Evolutionary conservation across 2,329 filamentous ascomycete genomes (phyloP).

Genomic region (Epichloe amarillans): DNA sequence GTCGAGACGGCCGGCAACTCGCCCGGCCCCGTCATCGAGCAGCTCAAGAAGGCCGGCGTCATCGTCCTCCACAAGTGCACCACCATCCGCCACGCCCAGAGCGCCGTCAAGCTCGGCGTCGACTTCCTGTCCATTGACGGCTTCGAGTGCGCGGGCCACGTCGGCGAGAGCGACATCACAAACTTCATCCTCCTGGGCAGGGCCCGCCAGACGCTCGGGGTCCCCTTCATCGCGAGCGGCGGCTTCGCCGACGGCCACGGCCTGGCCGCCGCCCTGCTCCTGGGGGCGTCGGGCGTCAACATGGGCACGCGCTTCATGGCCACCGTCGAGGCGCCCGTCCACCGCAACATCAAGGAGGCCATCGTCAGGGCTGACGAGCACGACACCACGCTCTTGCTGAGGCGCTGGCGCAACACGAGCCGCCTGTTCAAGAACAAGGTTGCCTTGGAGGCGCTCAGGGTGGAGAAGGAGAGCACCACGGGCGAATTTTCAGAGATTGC

Average conservation of each 20-base stretch:
- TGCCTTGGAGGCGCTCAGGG: conserved; percentile 61
- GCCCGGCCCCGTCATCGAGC: conserved; percentile 78
- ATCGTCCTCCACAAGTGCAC: conserved; percentile 96
- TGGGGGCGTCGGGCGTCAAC: conserved; percentile 90
- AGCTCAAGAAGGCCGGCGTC: conserved; percentile 67
- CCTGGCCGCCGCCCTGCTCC: conserved; percentile 74
- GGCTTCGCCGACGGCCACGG: conserved; percentile 93
- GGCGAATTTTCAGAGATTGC: conserved; percentile 86
- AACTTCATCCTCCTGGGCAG: conserved; percentile 80
- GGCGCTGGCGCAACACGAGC: conserved; percentile 87
- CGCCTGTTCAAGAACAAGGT: conserved; percentile 87
- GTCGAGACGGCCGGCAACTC: conserved; percentile 87
- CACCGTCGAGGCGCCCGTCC: conserved; percentile 84
- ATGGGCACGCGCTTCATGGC: conserved; percentile 99
- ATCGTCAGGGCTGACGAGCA: conserved; percentile 84
- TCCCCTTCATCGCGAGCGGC: conserved; percentile 91
- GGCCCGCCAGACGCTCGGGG: conserved; percentile 67
- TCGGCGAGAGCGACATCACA: conserved; percentile 76
- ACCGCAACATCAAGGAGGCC: conserved; percentile 82
- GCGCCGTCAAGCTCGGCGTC: conserved; percentile 84
- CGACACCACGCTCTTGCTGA: conserved; percentile 76
- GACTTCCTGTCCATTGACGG: conserved; percentile 96
- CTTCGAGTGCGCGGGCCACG: conserved; percentile 90
- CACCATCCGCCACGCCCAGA: conserved; percentile 83
- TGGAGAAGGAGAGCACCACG: conserved; percentile 69